These are phyloP conservation scores for Colletotrichum costaricense DNA, from an alignment of 2,329 filamentous ascomycete genomes.

Conservation along the genomic window DNA sequence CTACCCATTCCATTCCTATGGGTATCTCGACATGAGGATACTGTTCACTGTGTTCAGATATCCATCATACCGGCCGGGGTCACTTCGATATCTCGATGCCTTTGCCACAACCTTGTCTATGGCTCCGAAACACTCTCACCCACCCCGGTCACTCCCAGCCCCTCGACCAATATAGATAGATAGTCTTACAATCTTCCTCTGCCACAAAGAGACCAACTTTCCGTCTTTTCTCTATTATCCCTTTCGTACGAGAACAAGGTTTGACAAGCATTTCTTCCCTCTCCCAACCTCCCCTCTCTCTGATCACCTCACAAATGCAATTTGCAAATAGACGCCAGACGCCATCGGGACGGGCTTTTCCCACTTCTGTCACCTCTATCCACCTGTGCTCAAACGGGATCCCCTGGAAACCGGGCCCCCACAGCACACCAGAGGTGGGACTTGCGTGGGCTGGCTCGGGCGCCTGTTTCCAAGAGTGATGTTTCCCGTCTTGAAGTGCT, in stretches of 20 bases:
- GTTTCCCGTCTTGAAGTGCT: not conserved
- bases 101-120: not conserved
- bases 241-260: not conserved
- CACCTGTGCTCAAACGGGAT: constrained; percentile 8
- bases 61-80: not conserved
- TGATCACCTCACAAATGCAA: not conserved
- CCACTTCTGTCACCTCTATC: not conserved
- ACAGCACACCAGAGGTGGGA: constrained; percentile 11
- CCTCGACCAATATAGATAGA: constrained; percentile 17
- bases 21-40: too few species aligned
- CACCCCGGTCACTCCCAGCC: constrained; percentile 9
- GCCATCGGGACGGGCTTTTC: constrained; percentile 3
- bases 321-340: not conserved
- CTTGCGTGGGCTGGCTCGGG: constrained; percentile 6
- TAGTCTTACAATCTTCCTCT: constrained; percentile 11
- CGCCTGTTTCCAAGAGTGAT: not conserved
- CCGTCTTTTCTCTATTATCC: not conserved
- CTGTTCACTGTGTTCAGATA: not conserved
- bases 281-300: not conserved
- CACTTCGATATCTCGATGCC: not conserved
- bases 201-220: not conserved
- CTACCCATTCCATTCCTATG: not conserved
- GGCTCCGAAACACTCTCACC: not conserved
- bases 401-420: constrained; percentile 15
- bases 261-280: not conserved